These are phyloP conservation scores for Daldinia bambusicola DNA, from an alignment of 495 filamentous ascomycete genomes.

Conservation along the genomic window DNA sequence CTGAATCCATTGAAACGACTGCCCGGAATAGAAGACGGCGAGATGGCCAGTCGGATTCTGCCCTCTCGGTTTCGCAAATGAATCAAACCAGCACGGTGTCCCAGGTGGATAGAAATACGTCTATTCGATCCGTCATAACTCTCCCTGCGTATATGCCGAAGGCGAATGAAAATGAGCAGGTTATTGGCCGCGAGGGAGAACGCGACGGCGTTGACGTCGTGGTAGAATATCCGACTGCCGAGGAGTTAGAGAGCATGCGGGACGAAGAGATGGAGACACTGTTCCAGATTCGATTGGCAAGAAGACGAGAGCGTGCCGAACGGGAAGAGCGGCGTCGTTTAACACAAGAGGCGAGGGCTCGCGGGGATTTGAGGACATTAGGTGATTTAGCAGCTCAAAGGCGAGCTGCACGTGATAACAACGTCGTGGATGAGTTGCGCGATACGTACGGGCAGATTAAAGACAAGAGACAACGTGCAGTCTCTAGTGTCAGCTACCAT, in stretches of 20 bases:
- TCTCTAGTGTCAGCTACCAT: slow-evolving; percentile 87
- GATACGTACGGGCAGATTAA: slow-evolving; percentile 73
- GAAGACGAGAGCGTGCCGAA: slow-evolving; percentile 78
- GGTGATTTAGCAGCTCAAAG: slow-evolving; percentile 63
- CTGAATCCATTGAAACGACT: slow-evolving; percentile 40
- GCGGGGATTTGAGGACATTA: slow-evolving; percentile 72
- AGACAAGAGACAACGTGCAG: slow-evolving; percentile 73
- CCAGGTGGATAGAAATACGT: slow-evolving; percentile 80
- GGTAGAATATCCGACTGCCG: slow-evolving; percentile 69
- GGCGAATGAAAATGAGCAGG: slow-evolving; percentile 77
- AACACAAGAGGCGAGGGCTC: slow-evolving; percentile 73
- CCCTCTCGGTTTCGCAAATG: slow-evolving; percentile 28
- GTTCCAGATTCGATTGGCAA: slow-evolving; percentile 86
- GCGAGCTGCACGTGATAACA: slow-evolving; percentile 51
- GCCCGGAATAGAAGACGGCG: slow-evolving; percentile 27
- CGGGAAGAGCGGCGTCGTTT: slow-evolving; percentile 76
- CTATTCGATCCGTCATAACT: slow-evolving; percentile 90
- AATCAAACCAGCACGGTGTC: slow-evolving; percentile 40
- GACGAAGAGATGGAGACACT: slow-evolving; percentile 93
- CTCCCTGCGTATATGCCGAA: slow-evolving; percentile 79
- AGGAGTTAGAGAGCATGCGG: slow-evolving; percentile 78
- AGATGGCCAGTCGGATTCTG: slow-evolving; percentile 15
- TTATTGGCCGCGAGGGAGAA: slow-evolving; percentile 92
- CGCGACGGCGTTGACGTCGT: slow-evolving; percentile 92
- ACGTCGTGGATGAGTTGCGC: slow-evolving; percentile 63